Evolutionary conservation across 2,329 filamentous ascomycete genomes (phyloP), one percentile per base, ranked within the genome.

Genomic region (Fusarium sororula): DNA sequence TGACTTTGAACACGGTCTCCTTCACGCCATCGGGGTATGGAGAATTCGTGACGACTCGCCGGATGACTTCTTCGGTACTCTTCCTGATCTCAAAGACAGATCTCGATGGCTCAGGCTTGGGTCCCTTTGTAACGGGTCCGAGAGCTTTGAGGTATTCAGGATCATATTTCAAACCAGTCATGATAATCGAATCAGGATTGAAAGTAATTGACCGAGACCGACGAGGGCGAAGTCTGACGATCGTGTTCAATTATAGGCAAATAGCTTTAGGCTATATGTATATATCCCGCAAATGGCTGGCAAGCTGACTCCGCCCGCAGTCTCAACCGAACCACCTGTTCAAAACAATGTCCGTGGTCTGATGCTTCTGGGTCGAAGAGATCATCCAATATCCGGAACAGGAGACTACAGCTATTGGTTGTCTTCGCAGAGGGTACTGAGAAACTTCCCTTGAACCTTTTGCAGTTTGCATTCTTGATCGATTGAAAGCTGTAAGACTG

Each of bases 151-250:
- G 15, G 26, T 67, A 62, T 41, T 68, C 66, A 4, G 66, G 26
- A 9, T 68, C 63, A n/a, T 55, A 67, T 61, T 24, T 62, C 12
- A 68, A 44, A 28, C 66, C 66, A 12, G 54, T 62, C 66, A 68
- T 68, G 4, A 20, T 22, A 17, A 3, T 30, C 2, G 24, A 24
- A 20, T 6, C 22, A 28, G 9, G 10, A 9, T 6, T 10, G 3
- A 9, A 7, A 17, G 7, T 10, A 13, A 1, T n/a, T 54, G 7
- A 1, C 7, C 3, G 14, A n/a, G 18, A 9, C 13, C 7, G 4
- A 17, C 3, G 13, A 28, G 2, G 35, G 13, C 7, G 18, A 54
- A 17, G 24, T 28, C 11, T 28, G 51, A 54, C 18, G 7, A 10
- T 18, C 7, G 14, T 13, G 6, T 6, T 26, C 24, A 22, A 5